Base-by-base conservation (phyloP, 345 rosid genomes). In the Bruguiera parviflora region DNA sequence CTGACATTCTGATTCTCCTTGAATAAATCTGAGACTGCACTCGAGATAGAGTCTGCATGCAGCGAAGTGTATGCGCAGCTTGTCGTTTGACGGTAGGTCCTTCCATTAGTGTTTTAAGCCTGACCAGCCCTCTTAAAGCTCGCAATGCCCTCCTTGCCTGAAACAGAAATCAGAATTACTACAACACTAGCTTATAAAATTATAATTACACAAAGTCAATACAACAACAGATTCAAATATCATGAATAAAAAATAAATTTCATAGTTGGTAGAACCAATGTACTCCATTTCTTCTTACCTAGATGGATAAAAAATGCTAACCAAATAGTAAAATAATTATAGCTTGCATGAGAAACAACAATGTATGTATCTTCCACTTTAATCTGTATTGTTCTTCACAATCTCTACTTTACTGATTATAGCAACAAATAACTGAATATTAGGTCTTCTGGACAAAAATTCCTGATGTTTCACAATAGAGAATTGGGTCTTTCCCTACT, bases 1-100 rank as follows among this genome's bases (percentile, higher is more conserved):
- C 98, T 1, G 86, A 77, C 94, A 90, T 87, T 74, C 92, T 84
- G 69, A 87, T 68, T 71, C 99, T 95, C 77, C 96, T 81, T 16
- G 84, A 73, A 52, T 84, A 86, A 79, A 95, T 87, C 71, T 92
- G 99, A 58, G 92, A 83, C 71, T 92, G 99, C 66, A 92, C 88
- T 19, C 96, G 89, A 21, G 97, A 81, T 21, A 92, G 88, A 74
- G 94, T 86, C 79, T 92, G 98, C 98, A 95, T 92, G 79, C 96
- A 88, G 28, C 72, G 81, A 8, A 92, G 83, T 66, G 99, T 90
- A 71, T 74, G 87, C 11, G 79, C 78, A 28, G 97, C 92, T 79
- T 95, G 99, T 22, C 98, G 84, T 75, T 90, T 92, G 58, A 90
- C 89, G 61, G 86, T 79, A 67, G 87, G 80, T 71, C 99, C 98